Conservation (phyloP, 805 yeast species). For the Suhomyces xylopsoci region DNA sequence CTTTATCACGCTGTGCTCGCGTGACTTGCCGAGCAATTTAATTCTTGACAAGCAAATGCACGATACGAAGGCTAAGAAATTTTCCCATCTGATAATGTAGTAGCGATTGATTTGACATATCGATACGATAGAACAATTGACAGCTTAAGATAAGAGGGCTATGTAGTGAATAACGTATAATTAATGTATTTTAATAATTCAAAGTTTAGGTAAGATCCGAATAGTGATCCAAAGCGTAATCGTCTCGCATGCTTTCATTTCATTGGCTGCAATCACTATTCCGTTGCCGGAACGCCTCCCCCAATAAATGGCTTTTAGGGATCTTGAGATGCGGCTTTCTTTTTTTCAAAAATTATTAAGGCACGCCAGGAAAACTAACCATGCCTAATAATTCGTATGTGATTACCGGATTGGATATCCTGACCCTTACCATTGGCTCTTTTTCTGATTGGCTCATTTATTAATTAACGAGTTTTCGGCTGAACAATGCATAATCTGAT, state of each 20-base stretch:
- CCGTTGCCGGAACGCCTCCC: neutral
- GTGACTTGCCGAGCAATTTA: neutral
- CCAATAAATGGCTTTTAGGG: neutral
- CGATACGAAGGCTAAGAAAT: neutral
- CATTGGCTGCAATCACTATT: neutral
- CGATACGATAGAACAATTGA: neutral
- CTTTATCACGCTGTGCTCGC: neutral
- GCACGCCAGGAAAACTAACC: neutral
- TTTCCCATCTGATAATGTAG: neutral
- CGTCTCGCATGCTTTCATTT: neutral
- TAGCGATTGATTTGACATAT: neutral
- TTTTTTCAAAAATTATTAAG: neutral
- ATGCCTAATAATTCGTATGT: neutral
- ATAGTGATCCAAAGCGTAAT: neutral
- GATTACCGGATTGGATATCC: neutral
- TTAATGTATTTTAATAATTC: too few relatives aligned
- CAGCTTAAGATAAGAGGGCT: neutral
- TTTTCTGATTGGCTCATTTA: neutral
- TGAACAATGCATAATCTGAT: too few relatives aligned
- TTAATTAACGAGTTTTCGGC: too few relatives aligned
- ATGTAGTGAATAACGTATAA: too few relatives aligned
- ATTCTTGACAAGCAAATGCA: neutral
- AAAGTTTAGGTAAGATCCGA: too few relatives aligned
- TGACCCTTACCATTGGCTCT: neutral
- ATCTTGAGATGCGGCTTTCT: neutral